These are phyloP conservation scores for Moricandia moricandioides DNA, from an alignment of 345 rosid genomes.

Conservation along the genomic window DNA sequence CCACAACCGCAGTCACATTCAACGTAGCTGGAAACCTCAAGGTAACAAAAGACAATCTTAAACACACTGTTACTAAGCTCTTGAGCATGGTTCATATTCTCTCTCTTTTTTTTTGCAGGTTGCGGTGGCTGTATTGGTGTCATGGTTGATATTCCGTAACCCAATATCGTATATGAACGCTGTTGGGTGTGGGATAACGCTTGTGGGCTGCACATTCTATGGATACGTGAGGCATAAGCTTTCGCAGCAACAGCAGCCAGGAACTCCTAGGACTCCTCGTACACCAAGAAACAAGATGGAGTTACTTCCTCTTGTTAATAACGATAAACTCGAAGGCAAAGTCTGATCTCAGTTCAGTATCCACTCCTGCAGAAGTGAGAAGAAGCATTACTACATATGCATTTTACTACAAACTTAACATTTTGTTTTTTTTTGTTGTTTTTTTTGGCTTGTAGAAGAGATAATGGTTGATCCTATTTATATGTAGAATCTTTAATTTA, in stretches of 20 bases:
- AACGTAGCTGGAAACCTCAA: constrained; percentile 98
- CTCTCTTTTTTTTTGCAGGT: constrained; percentile 48
- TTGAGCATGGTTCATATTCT: not conserved
- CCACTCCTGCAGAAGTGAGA: constrained; percentile 12
- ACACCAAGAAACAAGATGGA: constrained; percentile 77
- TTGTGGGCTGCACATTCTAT: constrained; percentile 88
- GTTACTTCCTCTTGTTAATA: constrained; percentile 81
- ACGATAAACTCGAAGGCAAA: constrained; percentile 85
- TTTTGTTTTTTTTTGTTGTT: constrained; percentile 18
- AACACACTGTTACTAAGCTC: too few species aligned
- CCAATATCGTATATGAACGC: constrained; percentile 89
- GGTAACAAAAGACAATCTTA: constrained; percentile 53
- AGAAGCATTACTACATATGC: constrained; percentile 27
- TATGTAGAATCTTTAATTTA: constrained; percentile 31
- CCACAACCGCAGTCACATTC: constrained; percentile 99
- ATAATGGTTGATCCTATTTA: constrained; percentile 29
- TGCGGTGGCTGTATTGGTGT: constrained; percentile 93
- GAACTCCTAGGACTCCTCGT: constrained; percentile 87
- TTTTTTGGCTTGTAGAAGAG: constrained; percentile 24
- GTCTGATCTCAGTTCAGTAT: constrained; percentile 40
- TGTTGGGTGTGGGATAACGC: constrained; percentile 89
- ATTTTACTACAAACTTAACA: constrained; percentile 30
- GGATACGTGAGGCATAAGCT: constrained; percentile 91
- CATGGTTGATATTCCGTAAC: constrained; percentile 91
- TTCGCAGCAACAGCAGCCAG: constrained; percentile 68